Percentiles rank a stretch among this genome's conserved stretches.
phyloP scores from a whole-genome alignment of 306 rosid genomes.

The Lathyrus oleraceus region DNA sequence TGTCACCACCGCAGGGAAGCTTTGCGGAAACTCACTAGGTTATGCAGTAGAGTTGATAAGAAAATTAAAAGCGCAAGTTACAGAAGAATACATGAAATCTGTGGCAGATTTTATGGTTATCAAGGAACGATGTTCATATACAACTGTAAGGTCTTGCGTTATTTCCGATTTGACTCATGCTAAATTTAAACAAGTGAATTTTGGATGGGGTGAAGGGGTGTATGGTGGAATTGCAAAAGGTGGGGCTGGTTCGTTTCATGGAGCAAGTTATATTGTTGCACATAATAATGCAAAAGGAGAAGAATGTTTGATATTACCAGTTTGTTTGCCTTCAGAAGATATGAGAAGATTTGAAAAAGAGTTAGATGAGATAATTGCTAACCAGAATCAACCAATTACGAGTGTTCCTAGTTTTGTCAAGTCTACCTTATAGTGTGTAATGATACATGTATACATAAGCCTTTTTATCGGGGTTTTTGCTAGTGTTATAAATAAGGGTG shows the following conservation, averaged over 20 bases:
- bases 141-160: background rate
- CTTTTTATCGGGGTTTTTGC: too few species aligned
- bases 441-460: too few species aligned
- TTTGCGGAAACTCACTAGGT: background rate
- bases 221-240: constrained; percentile 37
- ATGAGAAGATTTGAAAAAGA: constrained; percentile 49
- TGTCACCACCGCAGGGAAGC: background rate
- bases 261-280: background rate
- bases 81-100: constrained; percentile 49
- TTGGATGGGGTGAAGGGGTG: constrained; percentile 57
- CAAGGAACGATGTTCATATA: constrained; percentile 27
- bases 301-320: constrained; percentile 39
- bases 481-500: too few species aligned
- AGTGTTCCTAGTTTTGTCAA: background rate
- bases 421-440: background rate
- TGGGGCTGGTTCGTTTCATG: background rate
- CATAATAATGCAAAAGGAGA: constrained; percentile 36
- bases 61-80: constrained; percentile 31
- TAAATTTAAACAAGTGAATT: constrained; percentile 25
- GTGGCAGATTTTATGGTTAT: constrained; percentile 42
- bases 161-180: constrained; percentile 38
- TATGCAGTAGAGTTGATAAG: constrained; percentile 29
- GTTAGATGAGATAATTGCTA: constrained; percentile 20
- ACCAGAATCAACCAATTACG: background rate
- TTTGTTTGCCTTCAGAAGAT: constrained; percentile 40